Base-by-base conservation (phyloP, 257 asterid genomes). In the Asclepias syriaca region DNA sequence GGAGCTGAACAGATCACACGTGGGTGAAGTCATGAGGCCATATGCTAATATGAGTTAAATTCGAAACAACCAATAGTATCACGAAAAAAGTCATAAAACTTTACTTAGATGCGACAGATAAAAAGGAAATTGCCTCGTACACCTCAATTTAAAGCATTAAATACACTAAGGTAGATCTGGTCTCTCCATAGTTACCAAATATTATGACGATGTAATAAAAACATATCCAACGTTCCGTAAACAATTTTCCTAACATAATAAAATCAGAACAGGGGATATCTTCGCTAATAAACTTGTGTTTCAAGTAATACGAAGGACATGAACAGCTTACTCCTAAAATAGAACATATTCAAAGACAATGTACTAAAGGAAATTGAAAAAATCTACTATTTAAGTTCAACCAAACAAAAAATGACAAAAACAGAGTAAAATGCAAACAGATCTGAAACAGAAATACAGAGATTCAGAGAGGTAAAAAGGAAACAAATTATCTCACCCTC, bases 401-500 rank as follows among this genome's bases (percentile, higher is more conserved):
- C 5, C 11, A 14, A 16, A 71, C 56, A 27, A 13, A 37, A 37
- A 3, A 70, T 10, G 24, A 60, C 37, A 15, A 32, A 21, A 58
- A 61, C 1, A 61, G 49, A 32, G 58, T 24, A 8, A 49, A 21
- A 72, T 21, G 12, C 29, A 43, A 5, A 21, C 66, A 87, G 84
- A 87, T 85, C 82, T 79, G 56, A 4, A 10, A 29, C 1, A 57
- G 65, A 64, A 55, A 8, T n/a, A 72, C 0, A n/a, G 65, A 79
- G 82, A 85, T 79, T 85, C 57, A 43, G 48, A 32, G 46, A 50
- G 48, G 40, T 64, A 21, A 68, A 8, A 72, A 66, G 10, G 10
- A 40, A 40, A 40, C 2, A 43, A 43, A 43, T 6, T 0, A 0
- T 24, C 83, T 84, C 9, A 92, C 98, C 98, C 75, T 92, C 96